Evolutionary conservation across 1,284 basidiomycete genomes (phyloP).

Genomic region (Ceratobasidium theobromae): DNA sequence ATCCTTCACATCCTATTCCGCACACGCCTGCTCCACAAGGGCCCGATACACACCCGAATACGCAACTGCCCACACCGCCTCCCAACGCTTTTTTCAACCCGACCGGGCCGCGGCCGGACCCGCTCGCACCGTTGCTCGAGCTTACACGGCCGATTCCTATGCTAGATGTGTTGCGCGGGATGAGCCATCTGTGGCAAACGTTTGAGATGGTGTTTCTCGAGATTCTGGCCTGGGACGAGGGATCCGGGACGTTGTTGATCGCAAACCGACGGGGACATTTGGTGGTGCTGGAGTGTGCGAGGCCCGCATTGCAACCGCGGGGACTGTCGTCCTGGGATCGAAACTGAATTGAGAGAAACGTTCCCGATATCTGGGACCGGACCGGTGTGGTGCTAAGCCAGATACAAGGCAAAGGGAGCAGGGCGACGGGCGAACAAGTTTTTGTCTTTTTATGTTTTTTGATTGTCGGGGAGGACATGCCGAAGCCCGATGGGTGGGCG

Average conservation of each 20-base stretch:
- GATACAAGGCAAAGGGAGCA: not conserved
- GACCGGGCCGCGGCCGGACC: not conserved
- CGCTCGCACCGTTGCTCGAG: not conserved
- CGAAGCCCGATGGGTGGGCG: no score
- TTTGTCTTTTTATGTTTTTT: no score
- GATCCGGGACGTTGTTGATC: not conserved
- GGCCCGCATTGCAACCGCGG: not conserved
- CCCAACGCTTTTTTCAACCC: not conserved
- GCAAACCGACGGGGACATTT: not conserved
- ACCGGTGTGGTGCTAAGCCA: not conserved
- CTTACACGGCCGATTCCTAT: not conserved
- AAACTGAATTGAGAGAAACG: not conserved
- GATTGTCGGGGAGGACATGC: no score
- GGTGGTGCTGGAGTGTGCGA: constrained; percentile 15
- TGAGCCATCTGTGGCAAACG: not conserved
- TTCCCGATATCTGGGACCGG: not conserved
- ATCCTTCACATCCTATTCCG: no score
- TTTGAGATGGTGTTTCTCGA: not conserved
- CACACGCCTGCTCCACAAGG: constrained; percentile 1
- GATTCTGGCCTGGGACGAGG: constrained; percentile 25
- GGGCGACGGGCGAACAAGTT: constrained; percentile 15
- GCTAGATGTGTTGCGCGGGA: constrained; percentile 1
- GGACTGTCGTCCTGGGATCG: not conserved
- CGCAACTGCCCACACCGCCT: not conserved
- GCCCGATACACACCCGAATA: not conserved